Conservation (phyloP, 176 grass and related monocot species). For the Thalia dealbata region DNA sequence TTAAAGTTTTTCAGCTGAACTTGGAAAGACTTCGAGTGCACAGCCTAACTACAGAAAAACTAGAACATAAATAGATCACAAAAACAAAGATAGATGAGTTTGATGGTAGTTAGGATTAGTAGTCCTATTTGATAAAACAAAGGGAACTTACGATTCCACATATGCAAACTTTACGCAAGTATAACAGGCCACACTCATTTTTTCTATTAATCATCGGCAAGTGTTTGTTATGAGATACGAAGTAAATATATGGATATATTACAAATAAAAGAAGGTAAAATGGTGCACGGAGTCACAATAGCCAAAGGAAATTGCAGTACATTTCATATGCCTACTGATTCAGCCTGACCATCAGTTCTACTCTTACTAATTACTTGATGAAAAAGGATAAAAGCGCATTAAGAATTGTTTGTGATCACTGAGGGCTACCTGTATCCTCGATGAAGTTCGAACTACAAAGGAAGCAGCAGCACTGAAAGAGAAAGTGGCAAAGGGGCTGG, state of each 20-base stretch:
- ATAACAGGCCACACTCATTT: no score
- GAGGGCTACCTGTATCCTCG: slow-evolving; percentile 66
- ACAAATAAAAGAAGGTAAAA: background rate
- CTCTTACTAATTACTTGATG: background rate
- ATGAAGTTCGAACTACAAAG: slow-evolving; percentile 67
- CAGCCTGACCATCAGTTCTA: background rate
- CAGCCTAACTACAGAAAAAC: no score
- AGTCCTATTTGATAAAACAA: background rate
- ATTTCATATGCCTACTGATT: background rate
- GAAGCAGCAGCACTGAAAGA: slow-evolving; percentile 84
- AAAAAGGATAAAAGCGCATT: background rate
- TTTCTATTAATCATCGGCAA: background rate
- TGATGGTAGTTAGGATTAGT: no score
- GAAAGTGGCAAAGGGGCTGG: slow-evolving; percentile 59
- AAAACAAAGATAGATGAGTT: no score
- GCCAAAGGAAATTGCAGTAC: background rate
- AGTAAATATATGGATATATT: background rate
- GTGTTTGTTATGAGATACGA: background rate
- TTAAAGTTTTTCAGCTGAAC: no score
- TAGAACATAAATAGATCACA: no score
- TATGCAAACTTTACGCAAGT: no score
- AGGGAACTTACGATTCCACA: no score
- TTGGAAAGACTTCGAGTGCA: no score
- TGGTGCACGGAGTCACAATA: background rate
- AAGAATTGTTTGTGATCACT: background rate